phyloP scores from a whole-genome alignment of 2,329 filamentous ascomycete species.

The Botrytis byssoidea region DNA sequence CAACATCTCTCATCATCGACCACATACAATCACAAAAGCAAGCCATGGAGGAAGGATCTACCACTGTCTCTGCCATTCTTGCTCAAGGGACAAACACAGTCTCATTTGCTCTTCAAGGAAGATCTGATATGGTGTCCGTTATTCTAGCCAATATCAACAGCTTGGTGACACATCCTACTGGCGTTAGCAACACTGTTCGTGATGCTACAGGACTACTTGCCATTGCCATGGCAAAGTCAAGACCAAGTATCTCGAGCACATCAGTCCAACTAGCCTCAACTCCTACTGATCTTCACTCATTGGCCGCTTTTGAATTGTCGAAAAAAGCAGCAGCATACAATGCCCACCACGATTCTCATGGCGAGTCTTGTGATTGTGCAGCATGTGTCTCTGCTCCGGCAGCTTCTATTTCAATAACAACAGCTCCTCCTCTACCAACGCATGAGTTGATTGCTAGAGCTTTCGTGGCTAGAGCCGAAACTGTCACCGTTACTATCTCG shows the following conservation, averaged over 20 bases:
- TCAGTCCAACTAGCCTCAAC: not conserved
- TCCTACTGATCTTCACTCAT: constrained; percentile 12
- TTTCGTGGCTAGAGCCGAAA: constrained; percentile 8
- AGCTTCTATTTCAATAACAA: constrained; percentile 3
- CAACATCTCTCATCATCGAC: not conserved
- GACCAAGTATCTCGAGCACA: constrained; percentile 1
- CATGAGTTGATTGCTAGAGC: constrained; percentile 14
- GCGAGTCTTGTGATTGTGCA: constrained; percentile 13
- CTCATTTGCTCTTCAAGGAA: constrained; percentile 16
- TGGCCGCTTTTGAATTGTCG: constrained; percentile 18
- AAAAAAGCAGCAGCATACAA: constrained; percentile 5
- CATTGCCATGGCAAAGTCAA: constrained; percentile 19
- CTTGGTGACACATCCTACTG: constrained; percentile 14
- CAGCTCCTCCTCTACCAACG: constrained; percentile 14
- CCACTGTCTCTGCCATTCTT: constrained; percentile 16
- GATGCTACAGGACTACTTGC: constrained; percentile 19
- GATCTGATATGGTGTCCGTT: constrained; percentile 17
- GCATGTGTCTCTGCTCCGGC: constrained; percentile 2
- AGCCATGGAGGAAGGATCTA: constrained; percentile 6
- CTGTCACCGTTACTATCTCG: constrained; percentile 12
- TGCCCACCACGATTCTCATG: not conserved
- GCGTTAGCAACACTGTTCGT: constrained; percentile 5
- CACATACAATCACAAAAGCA: not conserved
- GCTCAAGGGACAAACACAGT: constrained; percentile 19
- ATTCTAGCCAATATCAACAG: constrained; percentile 19